Evolutionary conservation across 2,329 filamentous ascomycete genomes (phyloP).

Genomic region (Aspergillus carbonarius): DNA sequence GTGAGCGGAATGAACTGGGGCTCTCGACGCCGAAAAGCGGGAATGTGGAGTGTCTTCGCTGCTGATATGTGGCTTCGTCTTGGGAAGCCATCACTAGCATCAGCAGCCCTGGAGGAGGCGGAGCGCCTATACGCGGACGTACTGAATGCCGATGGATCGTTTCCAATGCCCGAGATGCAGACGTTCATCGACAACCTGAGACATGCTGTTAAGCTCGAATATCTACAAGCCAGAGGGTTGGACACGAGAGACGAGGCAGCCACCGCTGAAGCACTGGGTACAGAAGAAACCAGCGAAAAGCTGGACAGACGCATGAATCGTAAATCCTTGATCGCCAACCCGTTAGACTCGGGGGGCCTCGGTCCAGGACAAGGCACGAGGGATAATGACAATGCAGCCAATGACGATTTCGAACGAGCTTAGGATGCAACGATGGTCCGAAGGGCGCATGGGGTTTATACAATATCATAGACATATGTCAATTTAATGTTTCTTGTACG

Average conservation of each 20-base stretch:
- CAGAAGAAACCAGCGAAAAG: slow-evolving; percentile 53
- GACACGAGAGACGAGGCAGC: slow-evolving; percentile 31
- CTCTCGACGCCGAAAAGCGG: slow-evolving; percentile 75
- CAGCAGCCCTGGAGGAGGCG: slow-evolving; percentile 72
- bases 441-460: slow-evolving; percentile 19
- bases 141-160: slow-evolving; percentile 37
- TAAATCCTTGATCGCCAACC: slow-evolving; percentile 54
- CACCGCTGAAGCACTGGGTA: slow-evolving; percentile 29
- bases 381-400: slow-evolving; percentile 34
- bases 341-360: slow-evolving; percentile 56
- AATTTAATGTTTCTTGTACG: slow-evolving; percentile 6
- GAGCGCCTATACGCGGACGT: slow-evolving; percentile 52
- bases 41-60: slow-evolving; percentile 81
- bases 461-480: slow-evolving; percentile 22
- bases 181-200: slow-evolving; percentile 45
- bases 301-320: slow-evolving; percentile 56
- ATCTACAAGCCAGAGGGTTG: slow-evolving; percentile 43
- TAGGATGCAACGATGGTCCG: slow-evolving; percentile 18
- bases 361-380: slow-evolving; percentile 32
- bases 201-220: slow-evolving; percentile 44
- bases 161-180: slow-evolving; percentile 56
- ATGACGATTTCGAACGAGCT: slow-evolving; percentile 52
- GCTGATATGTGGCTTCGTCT: slow-evolving; percentile 81
- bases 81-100: slow-evolving; percentile 74
- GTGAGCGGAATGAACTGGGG: slow-evolving; percentile 68